Evolutionary conservation across 495 filamentous ascomycete species (phyloP).

Genomic region (Evernia prunastri): DNA sequence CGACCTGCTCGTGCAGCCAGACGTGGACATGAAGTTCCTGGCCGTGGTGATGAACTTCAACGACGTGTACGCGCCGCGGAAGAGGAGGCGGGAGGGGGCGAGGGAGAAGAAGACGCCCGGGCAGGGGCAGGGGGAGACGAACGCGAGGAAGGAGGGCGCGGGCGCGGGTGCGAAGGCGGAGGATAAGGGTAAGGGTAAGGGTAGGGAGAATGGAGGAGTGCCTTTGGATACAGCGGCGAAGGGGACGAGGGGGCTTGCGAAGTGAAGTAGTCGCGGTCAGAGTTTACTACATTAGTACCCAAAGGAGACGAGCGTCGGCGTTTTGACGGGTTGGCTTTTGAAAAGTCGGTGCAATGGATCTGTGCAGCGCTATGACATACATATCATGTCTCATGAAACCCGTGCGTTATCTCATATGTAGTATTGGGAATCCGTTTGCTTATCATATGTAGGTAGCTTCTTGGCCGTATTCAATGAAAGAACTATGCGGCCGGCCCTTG

Average conservation of each 20-base stretch:
- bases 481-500: too few relatives aligned
- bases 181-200: slow-evolving; percentile 13
- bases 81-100: slow-evolving; percentile 48
- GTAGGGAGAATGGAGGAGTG: background rate
- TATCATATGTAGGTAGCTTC: too few relatives aligned
- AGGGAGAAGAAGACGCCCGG: slow-evolving; percentile 26
- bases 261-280: background rate
- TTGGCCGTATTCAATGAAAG: too few relatives aligned
- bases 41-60: slow-evolving; percentile 99
- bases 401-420: background rate
- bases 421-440: too few relatives aligned
- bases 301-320: background rate
- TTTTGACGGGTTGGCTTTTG: background rate
- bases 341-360: background rate
- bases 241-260: background rate
- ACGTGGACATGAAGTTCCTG: slow-evolving; percentile 91
- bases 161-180: slow-evolving; percentile 5
- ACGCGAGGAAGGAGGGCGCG: background rate
- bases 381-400: background rate
- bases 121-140: slow-evolving; percentile 6
- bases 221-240: slow-evolving; percentile 3
- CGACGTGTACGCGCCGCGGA: slow-evolving; percentile 78
- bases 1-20: slow-evolving; percentile 86
- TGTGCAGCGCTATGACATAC: background rate
- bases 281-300: too few relatives aligned